phyloP scores from a whole-genome alignment of 1,284 basidiomycete species.

The Hemileia vastatrix region DNA sequence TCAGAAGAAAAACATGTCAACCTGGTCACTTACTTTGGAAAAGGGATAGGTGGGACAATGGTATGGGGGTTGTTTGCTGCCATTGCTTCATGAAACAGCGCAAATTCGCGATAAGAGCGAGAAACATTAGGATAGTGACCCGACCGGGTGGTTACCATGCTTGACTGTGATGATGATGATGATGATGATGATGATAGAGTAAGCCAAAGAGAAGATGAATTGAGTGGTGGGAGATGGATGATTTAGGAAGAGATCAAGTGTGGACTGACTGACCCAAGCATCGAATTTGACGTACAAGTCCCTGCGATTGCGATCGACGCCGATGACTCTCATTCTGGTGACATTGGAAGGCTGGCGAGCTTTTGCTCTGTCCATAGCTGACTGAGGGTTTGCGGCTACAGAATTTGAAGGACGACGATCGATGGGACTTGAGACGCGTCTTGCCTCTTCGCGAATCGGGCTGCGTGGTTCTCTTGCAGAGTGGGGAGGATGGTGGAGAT shows the following conservation, averaged over 20 bases:
- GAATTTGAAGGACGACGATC: neutral
- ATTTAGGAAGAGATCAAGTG: neutral
- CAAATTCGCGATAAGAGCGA: conserved; percentile 79
- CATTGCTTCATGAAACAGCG: conserved; percentile 77
- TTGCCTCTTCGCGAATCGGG: conserved; percentile 17
- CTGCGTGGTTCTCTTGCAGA: conserved; percentile 12
- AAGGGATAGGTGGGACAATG: conserved; percentile 26
- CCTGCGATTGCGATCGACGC: conserved; percentile 79
- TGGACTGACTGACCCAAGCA: conserved; percentile 60
- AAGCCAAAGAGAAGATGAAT: neutral
- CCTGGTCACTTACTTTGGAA: conserved; percentile 1
- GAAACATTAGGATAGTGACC: conserved; percentile 81
- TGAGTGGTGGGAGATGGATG: neutral
- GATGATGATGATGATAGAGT: neutral
- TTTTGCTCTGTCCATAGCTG: no score
- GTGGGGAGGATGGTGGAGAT: neutral
- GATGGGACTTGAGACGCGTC: neutral
- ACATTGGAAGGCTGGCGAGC: neutral
- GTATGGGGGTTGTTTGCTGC: conserved; percentile 73
- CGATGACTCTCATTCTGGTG: conserved; percentile 75
- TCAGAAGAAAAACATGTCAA: conserved; percentile 16
- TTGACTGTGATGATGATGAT: conserved; percentile 56
- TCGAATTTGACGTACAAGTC: conserved; percentile 85
- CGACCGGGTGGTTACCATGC: conserved; percentile 77
- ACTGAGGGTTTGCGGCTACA: neutral